phyloP scores from a whole-genome alignment of 1,284 basidiomycete species.

The Tausonia pullulans region DNA sequence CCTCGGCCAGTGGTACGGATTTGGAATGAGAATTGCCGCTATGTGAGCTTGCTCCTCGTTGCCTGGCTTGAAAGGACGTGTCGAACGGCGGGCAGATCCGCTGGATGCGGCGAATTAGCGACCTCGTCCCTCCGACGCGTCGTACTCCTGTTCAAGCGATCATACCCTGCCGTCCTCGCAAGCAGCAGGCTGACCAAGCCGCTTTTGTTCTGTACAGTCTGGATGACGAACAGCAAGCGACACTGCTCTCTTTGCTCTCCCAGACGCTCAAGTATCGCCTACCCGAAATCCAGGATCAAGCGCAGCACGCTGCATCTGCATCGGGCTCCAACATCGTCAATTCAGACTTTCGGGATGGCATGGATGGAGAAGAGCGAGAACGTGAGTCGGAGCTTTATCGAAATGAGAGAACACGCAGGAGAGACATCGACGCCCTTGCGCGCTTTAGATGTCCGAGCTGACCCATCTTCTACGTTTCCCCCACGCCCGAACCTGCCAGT shows the following conservation, averaged over 20 bases:
- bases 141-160: no score
- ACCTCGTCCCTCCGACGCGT: no score
- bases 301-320: slow-evolving; percentile 69
- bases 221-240: slow-evolving; percentile 10
- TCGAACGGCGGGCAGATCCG: background rate
- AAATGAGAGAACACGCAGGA: no score
- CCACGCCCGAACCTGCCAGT: slow-evolving; percentile 39
- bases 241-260: slow-evolving; percentile 8
- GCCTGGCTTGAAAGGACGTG: background rate
- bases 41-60: slow-evolving; percentile 44
- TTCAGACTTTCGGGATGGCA: slow-evolving; percentile 70
- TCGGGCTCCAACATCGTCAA: slow-evolving; percentile 35
- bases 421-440: no score
- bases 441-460: no score
- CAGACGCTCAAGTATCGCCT: slow-evolving; percentile 71
- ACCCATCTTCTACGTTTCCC: no score
- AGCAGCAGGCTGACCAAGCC: slow-evolving; percentile 34
- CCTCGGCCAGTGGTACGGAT: slow-evolving; percentile 81
- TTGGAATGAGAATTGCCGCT: slow-evolving; percentile 67
- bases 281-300: slow-evolving; percentile 72
- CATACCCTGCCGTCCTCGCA: slow-evolving; percentile 26
- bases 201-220: background rate
- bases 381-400: slow-evolving; percentile 41
- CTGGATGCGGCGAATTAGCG: background rate
- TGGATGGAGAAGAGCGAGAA: slow-evolving; percentile 78